Evolutionary conservation across 108 stramenopile species (phyloP), one percentile per base, ranked within the genome.

Genomic region (Skeletonema costatum): DNA sequence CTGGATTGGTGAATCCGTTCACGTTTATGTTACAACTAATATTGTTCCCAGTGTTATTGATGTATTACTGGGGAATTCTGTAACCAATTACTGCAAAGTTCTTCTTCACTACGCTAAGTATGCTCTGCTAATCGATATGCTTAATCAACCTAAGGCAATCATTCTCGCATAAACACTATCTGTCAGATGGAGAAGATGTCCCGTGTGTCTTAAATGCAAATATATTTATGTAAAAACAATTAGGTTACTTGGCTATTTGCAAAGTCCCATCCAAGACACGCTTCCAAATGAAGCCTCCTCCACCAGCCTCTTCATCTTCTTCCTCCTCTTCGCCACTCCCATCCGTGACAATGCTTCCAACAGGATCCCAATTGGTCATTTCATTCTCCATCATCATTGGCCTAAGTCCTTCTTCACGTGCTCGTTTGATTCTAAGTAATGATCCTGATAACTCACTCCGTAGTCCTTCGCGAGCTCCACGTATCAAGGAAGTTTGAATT

Each of bases 381-480:
- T 46, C 65, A 56, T 72, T 50, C 33, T 71, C 75, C 42, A 66
- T 74, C 30, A 69, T n/a, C 32, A 65, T 60, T 65, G 68, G 64
- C 38, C 42, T 12, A 44, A 64, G 60, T 59, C 64, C 64, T 66
- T 83, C 82, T 59, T 80, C 82, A 19, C 92, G 83, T 13, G 86
- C 83, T 30, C 85, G 61, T 48, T 86, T 77, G 53, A 93, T 68
- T 70, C 89, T 81, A n/a, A 93, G 73, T 73, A 93, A 56, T 12
- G 92, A 88, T 17, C 87, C 87, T 13, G 93, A 91, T 21, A 90
- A 60, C 80, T 89, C 92, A 16, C 51, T 83, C 41, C 74, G 64
- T 46, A 84, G 59, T 33, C 86, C 77, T 46, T 83, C 79, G 30
- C 82, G 81, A 39, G 88, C 87, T 4, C 88, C 89, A 19, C 86